Conservation (phyloP, 176 grass and related monocot species). For the Rhynchospora pubera region DNA sequence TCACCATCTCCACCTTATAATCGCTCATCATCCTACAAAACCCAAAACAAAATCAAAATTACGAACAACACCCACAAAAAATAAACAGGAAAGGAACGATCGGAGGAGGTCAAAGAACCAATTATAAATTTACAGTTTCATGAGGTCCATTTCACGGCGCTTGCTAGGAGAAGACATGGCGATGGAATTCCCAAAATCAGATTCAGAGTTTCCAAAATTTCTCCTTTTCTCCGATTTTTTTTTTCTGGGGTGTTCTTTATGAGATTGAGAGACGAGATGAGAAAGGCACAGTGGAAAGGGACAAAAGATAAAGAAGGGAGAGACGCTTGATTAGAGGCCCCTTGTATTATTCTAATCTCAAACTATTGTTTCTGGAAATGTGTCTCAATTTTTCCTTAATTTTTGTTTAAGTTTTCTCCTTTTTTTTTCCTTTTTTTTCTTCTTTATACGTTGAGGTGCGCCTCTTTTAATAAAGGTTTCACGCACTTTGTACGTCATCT, state of each 20-base stretch:
- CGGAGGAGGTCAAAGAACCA: not conserved
- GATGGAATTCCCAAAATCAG: not conserved
- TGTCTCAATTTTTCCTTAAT: not conserved
- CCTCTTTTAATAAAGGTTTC: conserved; percentile 21
- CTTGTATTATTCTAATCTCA: conserved; percentile 18
- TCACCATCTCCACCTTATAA: conserved; percentile 98
- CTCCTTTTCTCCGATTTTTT: not conserved
- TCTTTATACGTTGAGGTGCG: not conserved
- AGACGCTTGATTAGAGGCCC: conserved; percentile 25
- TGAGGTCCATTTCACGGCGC: conserved; percentile 97
- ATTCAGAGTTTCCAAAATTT: not conserved
- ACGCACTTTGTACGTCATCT: conserved; percentile 9
- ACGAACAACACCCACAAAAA: not conserved
- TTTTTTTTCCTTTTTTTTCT: not conserved
- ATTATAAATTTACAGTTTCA: conserved; percentile 72
- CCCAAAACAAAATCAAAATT: conserved; percentile 18
- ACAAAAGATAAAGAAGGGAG: conserved; percentile 16
- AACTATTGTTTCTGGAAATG: conserved; percentile 9
- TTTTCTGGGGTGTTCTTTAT: conserved; percentile 15
- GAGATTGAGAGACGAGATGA: not conserved
- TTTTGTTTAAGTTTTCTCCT: not conserved
- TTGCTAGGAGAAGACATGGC: conserved; percentile 93
- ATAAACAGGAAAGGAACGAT: not conserved
- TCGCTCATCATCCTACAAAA: conserved; percentile 92
- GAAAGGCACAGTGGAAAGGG: conserved; percentile 28